Base-by-base conservation (phyloP, 73 alveolate species). In the Diophrys sp. region DNA sequence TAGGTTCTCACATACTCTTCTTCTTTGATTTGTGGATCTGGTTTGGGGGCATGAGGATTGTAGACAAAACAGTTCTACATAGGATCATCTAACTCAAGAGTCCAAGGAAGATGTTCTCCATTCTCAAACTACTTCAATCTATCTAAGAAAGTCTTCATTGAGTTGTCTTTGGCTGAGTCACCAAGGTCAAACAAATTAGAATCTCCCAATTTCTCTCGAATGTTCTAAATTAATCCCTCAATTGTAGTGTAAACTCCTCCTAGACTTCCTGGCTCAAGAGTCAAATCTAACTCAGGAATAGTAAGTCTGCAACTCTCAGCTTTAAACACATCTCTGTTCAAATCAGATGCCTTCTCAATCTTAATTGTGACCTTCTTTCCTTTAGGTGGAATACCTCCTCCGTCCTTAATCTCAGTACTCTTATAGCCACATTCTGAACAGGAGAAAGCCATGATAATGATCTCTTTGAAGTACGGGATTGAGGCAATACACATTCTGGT, bases 401-500 rank as follows among this genome's bases (percentile, higher is more conserved):
- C 98, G 2, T 98, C 95, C 80, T 95, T 97, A 11, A 97, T 97
- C 71, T 91, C 98, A 0, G 98, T 94, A 23, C 92, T 89, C 77
- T 92, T 94, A 62, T 89, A 91, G 25, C 99, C 99, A 68, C 99
- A 97, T 53, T 44, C 71, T 56, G 88, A 98, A 75, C 99, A 97
- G 74, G 85, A 77, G 86, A 96, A 97, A 33, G 98, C 95, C 96
- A 96, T 96, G 2, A 96, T 95, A 44, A 97, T 92, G 53, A 96
- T 90, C 82, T 97, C 99, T 78, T 96, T 96, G 79, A 97, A 96
- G 93, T 90, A 92, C 54, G 99, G 99, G 77, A 97, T 97, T 5
- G 96, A 77, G 14, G 98, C 90, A 31, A 96, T 80, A 73, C 99
- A 97, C 92, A 83, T 88, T 53, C 88, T 88, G 18, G 85, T 82